These are phyloP conservation scores for Trichomonascaceae sp. DNA, from an alignment of 1,139 yeast genomes.

Conservation along the genomic window DNA sequence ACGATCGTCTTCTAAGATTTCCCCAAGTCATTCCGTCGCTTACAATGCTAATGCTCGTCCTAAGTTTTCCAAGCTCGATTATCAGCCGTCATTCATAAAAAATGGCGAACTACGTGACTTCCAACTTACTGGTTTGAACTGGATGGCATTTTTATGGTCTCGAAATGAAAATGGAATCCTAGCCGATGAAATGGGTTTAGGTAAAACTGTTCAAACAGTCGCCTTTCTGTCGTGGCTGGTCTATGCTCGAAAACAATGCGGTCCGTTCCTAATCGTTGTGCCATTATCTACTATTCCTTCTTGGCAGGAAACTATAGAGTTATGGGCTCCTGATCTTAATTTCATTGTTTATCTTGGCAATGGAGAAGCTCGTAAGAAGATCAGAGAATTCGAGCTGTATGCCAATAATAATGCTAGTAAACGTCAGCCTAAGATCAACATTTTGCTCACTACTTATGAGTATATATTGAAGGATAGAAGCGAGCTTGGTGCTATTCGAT, in stretches of 20 bases:
- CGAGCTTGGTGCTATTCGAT: constrained; percentile 74
- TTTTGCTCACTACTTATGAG: constrained; percentile 88
- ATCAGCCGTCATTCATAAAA: constrained; percentile 85
- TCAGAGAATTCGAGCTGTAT: constrained; percentile 81
- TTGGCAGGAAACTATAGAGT: constrained; percentile 98
- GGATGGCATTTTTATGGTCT: constrained; percentile 99
- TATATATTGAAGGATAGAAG: constrained; percentile 82
- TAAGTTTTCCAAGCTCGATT: constrained; percentile 74
- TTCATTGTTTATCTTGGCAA: constrained; percentile 92
- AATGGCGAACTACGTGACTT: constrained; percentile 93
- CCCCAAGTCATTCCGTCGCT: constrained; percentile 74
- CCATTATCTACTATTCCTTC: constrained; percentile 96
- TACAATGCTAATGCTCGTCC: constrained; percentile 74
- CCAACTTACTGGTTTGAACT: constrained; percentile 94
- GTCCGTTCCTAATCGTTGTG: constrained; percentile 94
- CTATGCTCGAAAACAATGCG: constrained; percentile 90
- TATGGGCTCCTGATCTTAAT: constrained; percentile 96
- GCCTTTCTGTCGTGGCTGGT: constrained; percentile 91
- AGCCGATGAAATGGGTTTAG: constrained; percentile 99
- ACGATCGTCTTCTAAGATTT: constrained; percentile 75
- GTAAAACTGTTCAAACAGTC: constrained; percentile 96
- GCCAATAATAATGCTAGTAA: constrained; percentile 39
- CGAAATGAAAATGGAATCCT: constrained; percentile 94
- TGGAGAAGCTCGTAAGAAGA: constrained; percentile 72
- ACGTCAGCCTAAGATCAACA: constrained; percentile 77